phyloP scores from a whole-genome alignment of 2,329 filamentous ascomycete species.

The Tricladium varicosporioides region DNA sequence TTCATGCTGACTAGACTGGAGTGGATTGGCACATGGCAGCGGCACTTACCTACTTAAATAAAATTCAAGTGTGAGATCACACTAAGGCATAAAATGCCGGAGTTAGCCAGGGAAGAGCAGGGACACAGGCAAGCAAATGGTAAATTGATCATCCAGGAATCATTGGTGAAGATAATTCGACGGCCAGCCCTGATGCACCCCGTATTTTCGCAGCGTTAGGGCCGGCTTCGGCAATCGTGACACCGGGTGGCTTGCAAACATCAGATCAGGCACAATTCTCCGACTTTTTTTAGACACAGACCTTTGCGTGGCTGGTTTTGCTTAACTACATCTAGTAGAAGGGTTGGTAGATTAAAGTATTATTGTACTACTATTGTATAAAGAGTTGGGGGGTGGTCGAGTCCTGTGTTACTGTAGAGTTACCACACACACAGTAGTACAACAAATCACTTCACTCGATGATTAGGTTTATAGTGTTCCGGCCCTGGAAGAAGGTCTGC shows the following conservation, averaged over 20 bases:
- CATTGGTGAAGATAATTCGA: neutral
- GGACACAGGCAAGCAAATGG: neutral
- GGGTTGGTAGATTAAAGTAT: too few relatives aligned
- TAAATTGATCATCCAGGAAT: neutral
- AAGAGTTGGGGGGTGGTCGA: too few relatives aligned
- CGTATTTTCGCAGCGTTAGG: neutral
- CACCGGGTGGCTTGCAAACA: constrained; percentile 2
- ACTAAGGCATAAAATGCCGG: constrained; percentile 15
- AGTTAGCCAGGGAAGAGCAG: constrained; percentile 4
- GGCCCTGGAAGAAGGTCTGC: neutral
- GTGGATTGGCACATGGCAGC: neutral
- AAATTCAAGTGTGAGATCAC: constrained; percentile 7
- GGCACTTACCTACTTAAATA: constrained; percentile 9
- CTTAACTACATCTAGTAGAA: neutral
- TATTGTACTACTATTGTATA: too few relatives aligned
- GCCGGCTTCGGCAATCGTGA: constrained; percentile 6
- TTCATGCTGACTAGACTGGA: constrained; percentile 11
- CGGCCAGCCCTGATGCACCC: neutral
- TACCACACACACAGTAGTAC: neutral
- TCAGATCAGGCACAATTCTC: constrained; percentile 10
- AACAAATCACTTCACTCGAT: neutral
- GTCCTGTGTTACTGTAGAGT: too few relatives aligned
- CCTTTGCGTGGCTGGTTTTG: neutral
- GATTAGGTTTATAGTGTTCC: neutral
- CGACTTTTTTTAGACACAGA: neutral